phyloP scores from a whole-genome alignment of 257 asterid genomes.

The Knoxia roxburghii region DNA sequence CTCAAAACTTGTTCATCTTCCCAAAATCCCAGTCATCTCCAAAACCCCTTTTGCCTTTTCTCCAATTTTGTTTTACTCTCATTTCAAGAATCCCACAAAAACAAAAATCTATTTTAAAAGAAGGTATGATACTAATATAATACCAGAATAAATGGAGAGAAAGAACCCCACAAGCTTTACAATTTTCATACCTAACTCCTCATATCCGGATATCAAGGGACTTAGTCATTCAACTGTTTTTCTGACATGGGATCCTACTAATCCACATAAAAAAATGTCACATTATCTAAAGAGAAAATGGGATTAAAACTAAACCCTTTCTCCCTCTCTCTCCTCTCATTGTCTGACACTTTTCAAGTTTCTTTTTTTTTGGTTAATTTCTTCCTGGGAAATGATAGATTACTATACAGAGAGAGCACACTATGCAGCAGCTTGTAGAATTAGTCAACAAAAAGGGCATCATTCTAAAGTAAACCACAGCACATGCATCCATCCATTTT shows the following conservation, averaged over 20 bases:
- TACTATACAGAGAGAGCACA: background rate
- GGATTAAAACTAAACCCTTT: background rate
- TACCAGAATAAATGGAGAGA: background rate
- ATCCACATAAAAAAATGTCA: background rate
- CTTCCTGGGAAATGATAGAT: background rate
- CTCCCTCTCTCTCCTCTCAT: background rate
- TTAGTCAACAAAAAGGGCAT: background rate
- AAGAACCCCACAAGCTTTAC: background rate
- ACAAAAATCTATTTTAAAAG: too few species aligned
- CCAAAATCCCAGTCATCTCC: background rate
- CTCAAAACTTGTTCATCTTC: constrained; percentile 27
- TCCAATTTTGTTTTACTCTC: constrained; percentile 21
- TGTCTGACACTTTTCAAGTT: background rate
- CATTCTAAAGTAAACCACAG: background rate
- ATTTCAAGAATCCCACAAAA: background rate
- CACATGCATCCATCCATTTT: too few species aligned
- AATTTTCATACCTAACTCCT: too few species aligned
- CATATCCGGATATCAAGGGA: background rate
- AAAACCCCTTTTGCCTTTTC: background rate
- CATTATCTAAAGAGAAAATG: background rate
- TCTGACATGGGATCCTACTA: background rate
- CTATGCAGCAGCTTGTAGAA: background rate
- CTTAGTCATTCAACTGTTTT: background rate
- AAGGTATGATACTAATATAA: constrained; percentile 6
- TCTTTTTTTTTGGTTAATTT: too few species aligned